Conservation (phyloP, 305 asterid genomes). For the Fraxinus floribunda region DNA sequence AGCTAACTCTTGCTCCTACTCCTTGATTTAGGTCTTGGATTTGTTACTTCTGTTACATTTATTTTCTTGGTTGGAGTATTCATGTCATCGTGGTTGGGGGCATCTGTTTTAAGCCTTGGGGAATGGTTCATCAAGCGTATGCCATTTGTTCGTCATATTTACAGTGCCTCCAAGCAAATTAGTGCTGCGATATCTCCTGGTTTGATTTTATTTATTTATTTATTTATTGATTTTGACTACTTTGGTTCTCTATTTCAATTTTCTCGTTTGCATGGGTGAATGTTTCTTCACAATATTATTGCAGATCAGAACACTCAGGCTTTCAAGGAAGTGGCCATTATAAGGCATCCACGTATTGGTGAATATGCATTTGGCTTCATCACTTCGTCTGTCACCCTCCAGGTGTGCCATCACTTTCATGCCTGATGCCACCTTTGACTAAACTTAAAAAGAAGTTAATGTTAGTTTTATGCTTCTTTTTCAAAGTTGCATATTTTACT, state of each 20-base stretch:
- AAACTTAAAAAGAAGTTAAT: neutral
- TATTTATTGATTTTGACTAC: neutral
- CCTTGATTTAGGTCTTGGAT: neutral
- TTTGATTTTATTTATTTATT: neutral
- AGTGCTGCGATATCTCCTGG: conserved; percentile 4
- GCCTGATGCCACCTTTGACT: neutral
- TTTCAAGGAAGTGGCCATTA: conserved; percentile 18
- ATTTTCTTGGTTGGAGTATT: conserved; percentile 17
- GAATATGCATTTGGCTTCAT: conserved; percentile 6
- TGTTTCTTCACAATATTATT: neutral
- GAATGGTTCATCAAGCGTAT: conserved; percentile 12
- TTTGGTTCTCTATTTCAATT: neutral
- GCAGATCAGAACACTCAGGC: conserved; percentile 23
- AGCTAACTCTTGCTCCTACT: neutral
- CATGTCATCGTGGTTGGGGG: conserved; percentile 26
- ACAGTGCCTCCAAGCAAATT: conserved; percentile 7
- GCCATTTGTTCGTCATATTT: conserved; percentile 11
- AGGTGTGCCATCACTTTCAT: neutral
- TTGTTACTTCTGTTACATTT: neutral
- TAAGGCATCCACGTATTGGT: conserved; percentile 11
- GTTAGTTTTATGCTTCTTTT: neutral
- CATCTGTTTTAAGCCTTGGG: conserved; percentile 19
- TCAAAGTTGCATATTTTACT: neutral
- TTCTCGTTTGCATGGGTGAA: neutral
- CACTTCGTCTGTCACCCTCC: conserved; percentile 2